Conservation (phyloP, 768 basidiomycete species). For the Steccherinum ochraceum region DNA sequence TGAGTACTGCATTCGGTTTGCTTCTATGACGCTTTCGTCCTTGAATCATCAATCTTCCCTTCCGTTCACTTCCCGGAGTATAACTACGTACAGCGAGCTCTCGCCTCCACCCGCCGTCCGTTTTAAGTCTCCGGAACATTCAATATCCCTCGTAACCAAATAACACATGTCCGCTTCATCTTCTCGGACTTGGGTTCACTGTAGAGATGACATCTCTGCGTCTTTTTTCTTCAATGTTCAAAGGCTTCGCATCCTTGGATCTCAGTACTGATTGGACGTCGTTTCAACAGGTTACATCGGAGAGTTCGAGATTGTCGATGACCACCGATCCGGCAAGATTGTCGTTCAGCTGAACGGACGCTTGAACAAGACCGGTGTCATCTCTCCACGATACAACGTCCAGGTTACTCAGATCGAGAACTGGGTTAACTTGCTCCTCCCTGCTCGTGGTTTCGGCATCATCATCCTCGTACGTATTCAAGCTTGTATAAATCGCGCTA, state of each 20-base stretch:
- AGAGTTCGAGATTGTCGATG: constrained; percentile 98
- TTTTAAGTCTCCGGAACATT: constrained; percentile 83
- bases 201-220: constrained; percentile 47
- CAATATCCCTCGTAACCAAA: constrained; percentile 51
- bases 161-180: constrained; percentile 37
- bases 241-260: background rate
- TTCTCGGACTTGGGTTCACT: constrained; percentile 46
- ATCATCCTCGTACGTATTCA: constrained; percentile 76
- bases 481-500: too few relatives aligned
- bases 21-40: too few relatives aligned
- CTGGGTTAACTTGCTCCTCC: constrained; percentile 96
- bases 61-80: constrained; percentile 50
- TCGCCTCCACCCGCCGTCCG: constrained; percentile 57
- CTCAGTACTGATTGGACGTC: constrained; percentile 3
- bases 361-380: constrained; percentile 99
- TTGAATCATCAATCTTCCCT: too few relatives aligned
- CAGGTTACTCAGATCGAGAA: constrained; percentile 87
- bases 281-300: constrained; percentile 83
- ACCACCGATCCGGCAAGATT: constrained; percentile 97
- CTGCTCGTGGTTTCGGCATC: constrained; percentile 93
- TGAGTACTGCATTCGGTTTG: constrained; percentile 36
- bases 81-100: constrained; percentile 78
- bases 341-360: constrained; percentile 98
- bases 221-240: too few relatives aligned
- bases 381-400: constrained; percentile 98